Base-by-base conservation (phyloP, 768 basidiomycete species). In the Dacryopinax primogenitus region DNA sequence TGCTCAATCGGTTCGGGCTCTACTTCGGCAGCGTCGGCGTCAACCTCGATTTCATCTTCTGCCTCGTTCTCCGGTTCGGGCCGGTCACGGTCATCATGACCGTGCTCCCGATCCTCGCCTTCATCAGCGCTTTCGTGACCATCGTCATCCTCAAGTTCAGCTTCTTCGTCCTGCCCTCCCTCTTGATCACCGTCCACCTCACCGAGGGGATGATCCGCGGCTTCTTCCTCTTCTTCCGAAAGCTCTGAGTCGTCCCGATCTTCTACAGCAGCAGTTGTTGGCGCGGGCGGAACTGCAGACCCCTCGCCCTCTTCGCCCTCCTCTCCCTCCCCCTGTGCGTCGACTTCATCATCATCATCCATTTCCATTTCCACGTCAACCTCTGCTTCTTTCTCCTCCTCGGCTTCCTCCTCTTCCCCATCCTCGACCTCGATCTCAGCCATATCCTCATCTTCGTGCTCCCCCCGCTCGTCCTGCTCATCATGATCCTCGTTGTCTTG, bases 301-400 rank as follows among this genome's bases (percentile, higher is more conserved):
- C 18, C 41, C 18, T 44, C 41, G 41, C 18, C 41, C 7, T 7
- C 41, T 18, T 44, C 41, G 41, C 41, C 41, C 41, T 44, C 41
- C 18, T 44, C 41, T 4, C 4, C 41, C 16, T 44, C 51, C 9
- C 13, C 37, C 37, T 39, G 12, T 39, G 11, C 37, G 37, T 39
- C 37, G 37, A 11, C 37, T 11, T 39, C 51, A 30, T 32, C 51
- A 11, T 58, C 51, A 58, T 58, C 51, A 44, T 44, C 41, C 4
- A 44, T 23, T 15, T 30, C 33, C 33, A 63, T 33, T 4, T 63
- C 15, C 37, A 28, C 39, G 7, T 63, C 35, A n/a, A 28, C 51
- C 36, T 66, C 32, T 11, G 36, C 62, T 21, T 64, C 36, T 41
- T 34, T 30, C 23, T 66, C 37, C 3, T 63, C 62, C 41, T 66